Percentiles rank a stretch among this genome's conserved stretches.
phyloP scores from a whole-genome alignment of 2,329 filamentous ascomycete genomes.

The Neonectria neomacrospora region DNA sequence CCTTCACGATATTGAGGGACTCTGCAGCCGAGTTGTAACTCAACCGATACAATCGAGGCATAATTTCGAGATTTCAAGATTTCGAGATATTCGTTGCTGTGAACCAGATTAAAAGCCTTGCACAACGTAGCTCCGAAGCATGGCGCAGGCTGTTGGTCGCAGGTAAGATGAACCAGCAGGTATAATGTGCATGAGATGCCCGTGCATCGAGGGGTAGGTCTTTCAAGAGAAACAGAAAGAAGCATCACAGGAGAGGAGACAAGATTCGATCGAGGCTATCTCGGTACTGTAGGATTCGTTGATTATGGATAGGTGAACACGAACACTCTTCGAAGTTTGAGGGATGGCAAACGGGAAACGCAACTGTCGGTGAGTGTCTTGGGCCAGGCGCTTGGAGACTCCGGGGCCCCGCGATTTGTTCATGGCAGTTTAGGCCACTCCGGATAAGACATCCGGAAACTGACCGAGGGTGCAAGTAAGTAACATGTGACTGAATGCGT shows the following conservation, averaged over 20 bases:
- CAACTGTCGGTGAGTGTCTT: conserved; percentile 40
- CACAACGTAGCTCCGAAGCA: background rate
- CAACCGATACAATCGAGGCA: background rate
- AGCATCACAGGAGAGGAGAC: background rate
- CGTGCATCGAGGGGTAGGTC: background rate
- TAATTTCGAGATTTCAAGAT: background rate
- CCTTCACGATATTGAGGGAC: background rate
- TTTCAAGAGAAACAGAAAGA: background rate
- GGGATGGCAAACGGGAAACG: conserved; percentile 17
- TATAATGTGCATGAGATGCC: background rate
- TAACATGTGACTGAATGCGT: background rate
- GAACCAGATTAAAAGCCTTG: background rate
- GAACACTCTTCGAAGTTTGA: background rate
- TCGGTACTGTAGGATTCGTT: too few species aligned
- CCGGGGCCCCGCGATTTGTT: conserved; percentile 46
- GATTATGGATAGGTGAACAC: background rate
- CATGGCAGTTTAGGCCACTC: conserved; percentile 1
- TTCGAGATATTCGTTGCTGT: background rate
- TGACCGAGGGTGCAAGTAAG: background rate
- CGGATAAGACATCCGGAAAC: background rate
- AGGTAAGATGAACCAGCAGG: background rate
- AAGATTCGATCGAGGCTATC: background rate
- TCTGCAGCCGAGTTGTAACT: background rate
- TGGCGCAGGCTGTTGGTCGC: background rate
- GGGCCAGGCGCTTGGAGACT: conserved; percentile 33